phyloP scores from a whole-genome alignment of 2,329 filamentous ascomycete genomes.

The Plectosphaerella sp. region DNA sequence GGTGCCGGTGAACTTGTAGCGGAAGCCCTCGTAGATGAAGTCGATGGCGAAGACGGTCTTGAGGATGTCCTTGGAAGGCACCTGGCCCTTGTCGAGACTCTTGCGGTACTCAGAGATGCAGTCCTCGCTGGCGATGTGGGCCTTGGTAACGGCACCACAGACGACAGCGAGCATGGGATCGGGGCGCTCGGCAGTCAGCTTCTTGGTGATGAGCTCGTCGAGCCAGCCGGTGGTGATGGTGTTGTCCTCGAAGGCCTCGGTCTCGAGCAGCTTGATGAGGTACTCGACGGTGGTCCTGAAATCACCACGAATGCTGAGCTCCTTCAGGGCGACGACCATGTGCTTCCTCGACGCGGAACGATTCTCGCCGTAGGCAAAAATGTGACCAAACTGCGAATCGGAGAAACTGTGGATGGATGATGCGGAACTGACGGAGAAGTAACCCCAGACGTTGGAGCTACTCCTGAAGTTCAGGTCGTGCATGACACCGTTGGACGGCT shows the following conservation, averaged over 20 bases:
- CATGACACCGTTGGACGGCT: conserved; percentile 98
- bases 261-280: conserved; percentile 97
- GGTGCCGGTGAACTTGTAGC: conserved; percentile 98
- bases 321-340: conserved; percentile 98
- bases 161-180: conserved; percentile 92
- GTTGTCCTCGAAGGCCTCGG: conserved; percentile 96
- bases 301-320: conserved; percentile 98
- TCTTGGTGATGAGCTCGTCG: conserved; percentile 97
- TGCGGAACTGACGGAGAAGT: conserved; percentile 96
- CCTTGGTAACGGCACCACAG: conserved; percentile 91
- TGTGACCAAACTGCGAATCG: conserved; percentile 97
- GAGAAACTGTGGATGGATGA: conserved; percentile 99
- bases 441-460: conserved; percentile 99
- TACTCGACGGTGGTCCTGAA: conserved; percentile 99
- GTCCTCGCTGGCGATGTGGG: conserved; percentile 86
- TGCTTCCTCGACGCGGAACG: conserved; percentile 94
- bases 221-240: conserved; percentile 99
- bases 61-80: conserved; percentile 91
- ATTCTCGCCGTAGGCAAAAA: conserved; percentile 98
- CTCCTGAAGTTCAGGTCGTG: conserved; percentile 98
- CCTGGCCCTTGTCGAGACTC: conserved; percentile 93
- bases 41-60: conserved; percentile 98
- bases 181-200: conserved; percentile 90
- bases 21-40: conserved; percentile 95
- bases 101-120: conserved; percentile 83